Conservation (phyloP, 352 stramenopile genomes). For the Pythium myriotylum region DNA sequence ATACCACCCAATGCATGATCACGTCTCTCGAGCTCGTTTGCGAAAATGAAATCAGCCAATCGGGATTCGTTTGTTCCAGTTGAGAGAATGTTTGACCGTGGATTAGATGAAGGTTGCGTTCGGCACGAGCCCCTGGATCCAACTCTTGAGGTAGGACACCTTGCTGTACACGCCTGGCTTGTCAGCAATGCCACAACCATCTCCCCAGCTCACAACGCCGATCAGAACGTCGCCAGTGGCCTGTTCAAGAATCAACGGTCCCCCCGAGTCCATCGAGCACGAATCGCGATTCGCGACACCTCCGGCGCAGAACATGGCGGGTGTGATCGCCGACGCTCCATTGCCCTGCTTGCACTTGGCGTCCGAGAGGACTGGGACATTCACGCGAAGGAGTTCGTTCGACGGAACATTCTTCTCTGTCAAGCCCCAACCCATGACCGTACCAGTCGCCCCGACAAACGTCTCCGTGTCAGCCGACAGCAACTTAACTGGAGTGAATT, state of each 20-base stretch:
- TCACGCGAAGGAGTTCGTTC: constrained; percentile 6
- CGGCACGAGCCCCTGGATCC: constrained; percentile 5
- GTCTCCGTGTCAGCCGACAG: not conserved
- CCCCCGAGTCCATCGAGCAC: constrained; percentile 32
- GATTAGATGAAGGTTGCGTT: constrained; percentile 11
- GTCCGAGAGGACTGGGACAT: not conserved
- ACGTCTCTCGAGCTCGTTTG: too few species aligned
- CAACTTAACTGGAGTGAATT: not conserved
- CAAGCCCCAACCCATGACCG: constrained; percentile 4
- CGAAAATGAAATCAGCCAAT: too few species aligned
- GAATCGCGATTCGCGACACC: constrained; percentile 18
- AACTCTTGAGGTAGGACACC: constrained; percentile 5
- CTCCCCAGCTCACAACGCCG: constrained; percentile 28
- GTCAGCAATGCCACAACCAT: constrained; percentile 3
- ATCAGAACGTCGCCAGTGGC: constrained; percentile 17
- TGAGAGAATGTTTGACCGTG: too few species aligned
- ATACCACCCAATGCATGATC: too few species aligned
- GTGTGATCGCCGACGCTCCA: not conserved
- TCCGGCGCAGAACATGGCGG: constrained; percentile 21
- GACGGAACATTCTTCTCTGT: not conserved
- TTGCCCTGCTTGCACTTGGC: not conserved
- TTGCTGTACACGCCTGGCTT: constrained; percentile 19
- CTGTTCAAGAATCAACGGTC: constrained; percentile 16
- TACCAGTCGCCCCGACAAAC: not conserved
- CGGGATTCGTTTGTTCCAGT: too few species aligned